Conservation (phyloP, 1,284 basidiomycete species). For the Cryptococcus deneoformans region DNA sequence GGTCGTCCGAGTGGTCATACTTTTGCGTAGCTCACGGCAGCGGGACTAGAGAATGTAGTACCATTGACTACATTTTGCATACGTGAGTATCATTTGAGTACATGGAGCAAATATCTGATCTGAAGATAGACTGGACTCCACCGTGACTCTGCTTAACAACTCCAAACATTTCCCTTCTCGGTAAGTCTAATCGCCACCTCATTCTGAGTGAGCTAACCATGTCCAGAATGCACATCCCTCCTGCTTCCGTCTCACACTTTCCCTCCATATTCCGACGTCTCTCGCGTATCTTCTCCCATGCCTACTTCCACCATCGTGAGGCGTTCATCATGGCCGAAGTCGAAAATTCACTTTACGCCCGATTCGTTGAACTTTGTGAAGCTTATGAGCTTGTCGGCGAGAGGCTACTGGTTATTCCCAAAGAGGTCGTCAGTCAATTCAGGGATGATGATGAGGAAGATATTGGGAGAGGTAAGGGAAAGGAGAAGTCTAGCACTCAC, state of each 20-base stretch:
- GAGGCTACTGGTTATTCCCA: slow-evolving; percentile 77
- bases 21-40: slow-evolving; percentile 81
- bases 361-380: slow-evolving; percentile 79
- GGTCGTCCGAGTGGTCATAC: slow-evolving; percentile 95
- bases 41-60: slow-evolving; percentile 72
- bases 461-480: slow-evolving; percentile 9
- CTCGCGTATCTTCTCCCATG: slow-evolving; percentile 93
- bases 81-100: slow-evolving; percentile 53
- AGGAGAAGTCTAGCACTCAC: background rate
- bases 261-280: slow-evolving; percentile 65
- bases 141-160: slow-evolving; percentile 88
- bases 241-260: slow-evolving; percentile 79
- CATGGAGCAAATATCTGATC: slow-evolving; percentile 57
- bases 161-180: slow-evolving; percentile 85
- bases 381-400: slow-evolving; percentile 72
- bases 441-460: slow-evolving; percentile 16
- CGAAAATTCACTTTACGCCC: slow-evolving; percentile 84
- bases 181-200: slow-evolving; percentile 47
- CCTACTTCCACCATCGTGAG: slow-evolving; percentile 90
- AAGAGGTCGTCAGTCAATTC: background rate
- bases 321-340: slow-evolving; percentile 58
- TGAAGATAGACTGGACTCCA: slow-evolving; percentile 84
- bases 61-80: slow-evolving; percentile 95
- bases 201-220: background rate
- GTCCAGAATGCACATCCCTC: slow-evolving; percentile 70